Evolutionary conservation across 305 asterid species (phyloP).

Genomic region (Fraxinus floribunda): DNA sequence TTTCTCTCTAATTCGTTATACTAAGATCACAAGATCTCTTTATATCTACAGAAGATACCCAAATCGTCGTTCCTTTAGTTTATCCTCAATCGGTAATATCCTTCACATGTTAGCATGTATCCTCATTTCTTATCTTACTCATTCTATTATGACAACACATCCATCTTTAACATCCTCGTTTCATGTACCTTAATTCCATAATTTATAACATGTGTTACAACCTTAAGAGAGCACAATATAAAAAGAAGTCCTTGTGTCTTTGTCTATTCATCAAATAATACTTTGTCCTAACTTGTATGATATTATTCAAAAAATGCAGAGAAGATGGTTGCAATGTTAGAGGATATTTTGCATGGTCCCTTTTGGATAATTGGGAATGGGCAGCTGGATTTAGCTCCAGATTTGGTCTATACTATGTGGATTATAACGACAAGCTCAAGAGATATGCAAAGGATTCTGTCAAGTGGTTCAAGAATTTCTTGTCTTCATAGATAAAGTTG

Average conservation of each 20-base stretch:
- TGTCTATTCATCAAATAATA: not conserved
- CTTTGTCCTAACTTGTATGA: not conserved
- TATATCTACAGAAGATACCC: not conserved
- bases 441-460: constrained; percentile 85
- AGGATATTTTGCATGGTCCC: constrained; percentile 88
- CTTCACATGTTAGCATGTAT: not conserved
- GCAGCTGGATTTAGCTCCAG: constrained; percentile 72
- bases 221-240: too few species aligned
- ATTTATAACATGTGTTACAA: too few species aligned
- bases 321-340: constrained; percentile 85
- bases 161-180: not conserved
- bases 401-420: constrained; percentile 78
- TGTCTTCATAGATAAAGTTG: constrained; percentile 33
- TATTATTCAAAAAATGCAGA: constrained; percentile 34
- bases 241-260: not conserved
- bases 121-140: not conserved
- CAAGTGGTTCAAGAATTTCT: constrained; percentile 77
- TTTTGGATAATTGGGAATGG: constrained; percentile 96
- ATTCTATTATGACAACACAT: not conserved
- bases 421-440: constrained; percentile 62
- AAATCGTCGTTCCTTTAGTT: not conserved
- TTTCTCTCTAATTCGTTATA: not conserved
- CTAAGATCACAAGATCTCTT: not conserved
- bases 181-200: not conserved
- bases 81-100: not conserved